Percentiles rank a stretch among this genome's conserved stretches.
phyloP scores from a whole-genome alignment of 257 asterid species.

The Echites panduratus region DNA sequence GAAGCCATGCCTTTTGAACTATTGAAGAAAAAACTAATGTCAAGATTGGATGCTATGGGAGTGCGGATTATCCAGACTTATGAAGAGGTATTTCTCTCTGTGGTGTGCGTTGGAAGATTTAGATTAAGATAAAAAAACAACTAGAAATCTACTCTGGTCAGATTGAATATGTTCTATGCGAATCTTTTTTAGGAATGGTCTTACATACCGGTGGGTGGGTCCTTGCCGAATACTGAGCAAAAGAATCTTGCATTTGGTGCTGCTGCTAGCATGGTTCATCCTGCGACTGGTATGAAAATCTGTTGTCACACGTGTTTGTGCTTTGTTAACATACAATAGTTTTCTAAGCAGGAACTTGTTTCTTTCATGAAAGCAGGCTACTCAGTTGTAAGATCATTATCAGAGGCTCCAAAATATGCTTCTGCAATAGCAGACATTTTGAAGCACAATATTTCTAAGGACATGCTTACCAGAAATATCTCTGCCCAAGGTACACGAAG shows the following conservation, averaged over 20 bases:
- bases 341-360: background rate
- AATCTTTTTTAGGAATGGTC: constrained; percentile 81
- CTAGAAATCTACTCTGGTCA: background rate
- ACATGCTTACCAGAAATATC: constrained; percentile 44
- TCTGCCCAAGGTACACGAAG: constrained; percentile 70
- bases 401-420: constrained; percentile 98
- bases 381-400: constrained; percentile 90
- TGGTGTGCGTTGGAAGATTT: background rate
- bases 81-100: constrained; percentile 62
- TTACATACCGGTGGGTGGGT: constrained; percentile 97
- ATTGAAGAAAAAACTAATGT: constrained; percentile 71
- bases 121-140: background rate
- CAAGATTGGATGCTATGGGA: constrained; percentile 83
- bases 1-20: constrained; percentile 93
- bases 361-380: constrained; percentile 49
- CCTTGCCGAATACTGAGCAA: constrained; percentile 93
- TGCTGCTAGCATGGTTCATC: constrained; percentile 99
- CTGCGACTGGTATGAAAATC: constrained; percentile 74
- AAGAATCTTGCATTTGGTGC: constrained; percentile 98
- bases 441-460: constrained; percentile 37
- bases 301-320: background rate
- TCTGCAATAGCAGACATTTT: constrained; percentile 67
- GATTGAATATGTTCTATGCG: background rate
- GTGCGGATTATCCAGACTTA: constrained; percentile 65
- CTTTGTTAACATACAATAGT: constrained; percentile 10